A percentile compares a stretch with the other conserved stretches of the same genome.
Conservation (phyloP, 208 protist genomes). For the Balamuthia mandrillaris region DNA sequence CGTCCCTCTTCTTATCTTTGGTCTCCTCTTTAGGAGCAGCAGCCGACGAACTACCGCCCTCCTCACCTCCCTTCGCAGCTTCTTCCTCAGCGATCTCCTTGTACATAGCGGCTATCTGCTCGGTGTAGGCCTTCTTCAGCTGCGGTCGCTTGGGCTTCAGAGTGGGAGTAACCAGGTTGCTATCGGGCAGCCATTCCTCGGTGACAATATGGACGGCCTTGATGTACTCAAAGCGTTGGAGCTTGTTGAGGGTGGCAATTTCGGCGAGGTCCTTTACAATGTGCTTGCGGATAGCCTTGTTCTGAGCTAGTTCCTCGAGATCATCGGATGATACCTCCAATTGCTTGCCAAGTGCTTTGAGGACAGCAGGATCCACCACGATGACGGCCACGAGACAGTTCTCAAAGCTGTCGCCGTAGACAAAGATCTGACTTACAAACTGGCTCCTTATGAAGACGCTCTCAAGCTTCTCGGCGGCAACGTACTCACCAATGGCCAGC, state of each 20-base stretch:
- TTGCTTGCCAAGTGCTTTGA: not conserved
- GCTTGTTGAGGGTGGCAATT: slow-evolving; percentile 8
- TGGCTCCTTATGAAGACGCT: not conserved
- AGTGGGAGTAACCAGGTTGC: slow-evolving; percentile 76
- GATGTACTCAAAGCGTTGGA: slow-evolving; percentile 64
- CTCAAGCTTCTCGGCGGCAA: slow-evolving; percentile 6
- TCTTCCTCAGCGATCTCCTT: no score
- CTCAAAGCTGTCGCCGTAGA: slow-evolving; percentile 40
- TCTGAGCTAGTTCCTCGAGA: not conserved
- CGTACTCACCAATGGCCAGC: slow-evolving; percentile 5
- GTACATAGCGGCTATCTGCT: no score
- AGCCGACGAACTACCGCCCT: no score
- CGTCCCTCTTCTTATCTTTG: not conserved
- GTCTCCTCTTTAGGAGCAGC: not conserved
- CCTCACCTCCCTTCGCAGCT: no score
- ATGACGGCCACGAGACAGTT: slow-evolving; percentile 69
- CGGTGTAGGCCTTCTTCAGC: slow-evolving; percentile 32
- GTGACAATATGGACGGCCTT: slow-evolving; percentile 50
- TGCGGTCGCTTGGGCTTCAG: slow-evolving; percentile 75
- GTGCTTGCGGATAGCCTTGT: not conserved
- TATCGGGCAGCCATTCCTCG: slow-evolving; percentile 67
- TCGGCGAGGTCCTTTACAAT: not conserved
- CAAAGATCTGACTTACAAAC: not conserved
- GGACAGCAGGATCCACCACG: slow-evolving; percentile 58
- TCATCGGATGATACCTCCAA: not conserved